Evolutionary conservation across 2,329 filamentous ascomycete species (phyloP).

Genomic region (Colletotrichum sp.): DNA sequence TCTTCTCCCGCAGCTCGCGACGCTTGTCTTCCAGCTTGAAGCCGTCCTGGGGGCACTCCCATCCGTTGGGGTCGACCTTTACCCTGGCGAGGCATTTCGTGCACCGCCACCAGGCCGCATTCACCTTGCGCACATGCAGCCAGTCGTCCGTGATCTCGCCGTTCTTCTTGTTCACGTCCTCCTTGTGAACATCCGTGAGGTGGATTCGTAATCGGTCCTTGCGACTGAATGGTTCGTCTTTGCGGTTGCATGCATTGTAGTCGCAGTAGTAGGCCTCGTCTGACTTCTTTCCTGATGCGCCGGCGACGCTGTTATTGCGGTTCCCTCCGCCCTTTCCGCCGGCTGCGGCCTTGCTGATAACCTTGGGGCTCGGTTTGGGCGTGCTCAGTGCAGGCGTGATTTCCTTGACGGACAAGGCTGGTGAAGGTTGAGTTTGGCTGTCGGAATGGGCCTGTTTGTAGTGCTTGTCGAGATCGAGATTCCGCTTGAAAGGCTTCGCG

Average conservation of each 20-base stretch:
- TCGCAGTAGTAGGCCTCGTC: slow-evolving; percentile 52
- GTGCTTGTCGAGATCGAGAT: slow-evolving; percentile 61
- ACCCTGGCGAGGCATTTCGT: slow-evolving; percentile 55
- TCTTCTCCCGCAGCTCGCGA: slow-evolving; percentile 22
- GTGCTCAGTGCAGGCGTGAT: slow-evolving; percentile 14
- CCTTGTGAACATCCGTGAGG: slow-evolving; percentile 58
- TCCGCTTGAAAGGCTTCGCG: slow-evolving; percentile 52
- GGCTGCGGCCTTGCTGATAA: slow-evolving; percentile 6
- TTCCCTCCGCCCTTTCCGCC: not conserved
- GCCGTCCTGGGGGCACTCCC: slow-evolving; percentile 42
- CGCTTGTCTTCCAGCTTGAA: slow-evolving; percentile 21
- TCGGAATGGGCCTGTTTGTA: slow-evolving; percentile 52
- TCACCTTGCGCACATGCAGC: slow-evolving; percentile 42
- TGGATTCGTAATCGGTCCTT: slow-evolving; percentile 64
- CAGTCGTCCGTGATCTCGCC: slow-evolving; percentile 42
- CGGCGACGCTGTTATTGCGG: slow-evolving; percentile 7
- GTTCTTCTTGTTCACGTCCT: slow-evolving; percentile 54
- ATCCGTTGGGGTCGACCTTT: slow-evolving; percentile 42
- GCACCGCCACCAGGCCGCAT: slow-evolving; percentile 59
- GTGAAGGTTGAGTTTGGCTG: slow-evolving; percentile 14
- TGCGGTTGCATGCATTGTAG: slow-evolving; percentile 53
- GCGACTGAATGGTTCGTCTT: slow-evolving; percentile 52
- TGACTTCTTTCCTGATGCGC: slow-evolving; percentile 35
- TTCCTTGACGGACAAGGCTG: slow-evolving; percentile 14
- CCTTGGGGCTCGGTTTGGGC: slow-evolving; percentile 16